phyloP scores from a whole-genome alignment of 1,139 yeast genomes.

The Candida tunisiensis region DNA sequence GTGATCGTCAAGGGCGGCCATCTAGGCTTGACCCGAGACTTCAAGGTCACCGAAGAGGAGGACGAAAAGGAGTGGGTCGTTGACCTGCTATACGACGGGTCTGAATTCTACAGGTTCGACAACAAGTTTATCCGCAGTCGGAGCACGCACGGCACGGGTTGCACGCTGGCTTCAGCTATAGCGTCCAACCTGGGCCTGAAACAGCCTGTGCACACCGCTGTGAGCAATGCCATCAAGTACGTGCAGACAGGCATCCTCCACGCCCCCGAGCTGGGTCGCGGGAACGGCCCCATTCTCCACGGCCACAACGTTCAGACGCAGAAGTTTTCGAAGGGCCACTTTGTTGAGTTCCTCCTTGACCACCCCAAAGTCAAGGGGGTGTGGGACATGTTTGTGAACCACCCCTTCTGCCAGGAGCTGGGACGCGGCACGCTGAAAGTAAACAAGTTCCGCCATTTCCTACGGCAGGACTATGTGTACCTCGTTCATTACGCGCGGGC shows the following conservation, averaged over 20 bases:
- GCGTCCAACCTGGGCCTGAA: slow-evolving; percentile 59
- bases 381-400: slow-evolving; percentile 44
- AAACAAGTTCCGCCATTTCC: slow-evolving; percentile 36
- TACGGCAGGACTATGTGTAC: slow-evolving; percentile 60
- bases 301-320: slow-evolving; percentile 11
- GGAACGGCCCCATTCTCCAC: slow-evolving; percentile 50
- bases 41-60: slow-evolving; percentile 5
- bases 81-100: slow-evolving; percentile 46
- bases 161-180: slow-evolving; percentile 71
- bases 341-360: slow-evolving; percentile 32
- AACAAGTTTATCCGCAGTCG: slow-evolving; percentile 30
- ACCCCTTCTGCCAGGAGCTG: slow-evolving; percentile 39
- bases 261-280: slow-evolving; percentile 31
- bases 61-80: slow-evolving; percentile 20
- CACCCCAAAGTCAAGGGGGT: slow-evolving; percentile 38
- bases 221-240: slow-evolving; percentile 41
- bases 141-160: slow-evolving; percentile 83
- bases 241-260: slow-evolving; percentile 47
- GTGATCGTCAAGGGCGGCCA: slow-evolving; percentile 79
- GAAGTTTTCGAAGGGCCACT: slow-evolving; percentile 24
- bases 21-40: slow-evolving; percentile 25
- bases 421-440: slow-evolving; percentile 36
- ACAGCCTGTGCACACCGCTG: slow-evolving; percentile 27
- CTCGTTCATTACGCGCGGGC: slow-evolving; percentile 52
- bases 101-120: slow-evolving; percentile 27